Percentiles rank a stretch among this genome's conserved stretches.
These are phyloP conservation scores for Moesziomyces sp. DNA, from an alignment of 1,284 basidiomycete species.

Conservation along the genomic window DNA sequence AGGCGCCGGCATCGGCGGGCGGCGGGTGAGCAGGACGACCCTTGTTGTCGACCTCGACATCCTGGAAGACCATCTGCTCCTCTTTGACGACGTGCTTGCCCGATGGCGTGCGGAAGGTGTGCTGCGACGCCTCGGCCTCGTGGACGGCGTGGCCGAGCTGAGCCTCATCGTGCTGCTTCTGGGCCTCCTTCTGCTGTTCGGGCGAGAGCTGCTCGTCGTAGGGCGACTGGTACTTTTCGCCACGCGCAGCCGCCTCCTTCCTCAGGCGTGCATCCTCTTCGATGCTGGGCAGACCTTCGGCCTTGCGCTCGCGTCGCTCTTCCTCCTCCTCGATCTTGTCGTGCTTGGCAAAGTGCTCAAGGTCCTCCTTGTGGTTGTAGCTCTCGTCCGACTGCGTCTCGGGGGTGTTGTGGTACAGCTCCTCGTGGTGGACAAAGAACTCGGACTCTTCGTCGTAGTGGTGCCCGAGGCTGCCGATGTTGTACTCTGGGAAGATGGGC, in stretches of 20 bases:
- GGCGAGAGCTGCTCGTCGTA: constrained; percentile 62
- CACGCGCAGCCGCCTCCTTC: constrained; percentile 53
- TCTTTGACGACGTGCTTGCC: constrained; percentile 62
- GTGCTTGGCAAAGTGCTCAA: constrained; percentile 87
- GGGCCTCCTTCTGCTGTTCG: constrained; percentile 52
- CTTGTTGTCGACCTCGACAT: constrained; percentile 48
- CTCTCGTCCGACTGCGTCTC: constrained; percentile 96
- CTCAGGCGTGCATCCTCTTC: constrained; percentile 60
- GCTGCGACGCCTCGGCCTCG: constrained; percentile 60
- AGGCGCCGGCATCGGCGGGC: constrained; percentile 13
- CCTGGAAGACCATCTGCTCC: constrained; percentile 54
- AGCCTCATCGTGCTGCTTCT: constrained; percentile 53
- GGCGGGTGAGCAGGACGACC: constrained; percentile 55
- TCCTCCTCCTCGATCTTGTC: constrained; percentile 87
- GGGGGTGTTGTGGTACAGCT: constrained; percentile 90
- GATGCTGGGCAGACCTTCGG: constrained; percentile 76
- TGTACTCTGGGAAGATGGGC: constrained; percentile 77
- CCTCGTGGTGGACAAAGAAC: constrained; percentile 70
- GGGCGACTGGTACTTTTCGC: constrained; percentile 58
- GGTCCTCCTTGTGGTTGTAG: constrained; percentile 82
- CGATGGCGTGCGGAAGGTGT: constrained; percentile 64
- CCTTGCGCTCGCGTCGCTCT: constrained; percentile 82
- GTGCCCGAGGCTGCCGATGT: constrained; percentile 80
- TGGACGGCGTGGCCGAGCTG: constrained; percentile 56
- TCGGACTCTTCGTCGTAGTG: constrained; percentile 75